Conservation (phyloP, 2,329 filamentous ascomycete species). For the Sporothrix humicola region DNA sequence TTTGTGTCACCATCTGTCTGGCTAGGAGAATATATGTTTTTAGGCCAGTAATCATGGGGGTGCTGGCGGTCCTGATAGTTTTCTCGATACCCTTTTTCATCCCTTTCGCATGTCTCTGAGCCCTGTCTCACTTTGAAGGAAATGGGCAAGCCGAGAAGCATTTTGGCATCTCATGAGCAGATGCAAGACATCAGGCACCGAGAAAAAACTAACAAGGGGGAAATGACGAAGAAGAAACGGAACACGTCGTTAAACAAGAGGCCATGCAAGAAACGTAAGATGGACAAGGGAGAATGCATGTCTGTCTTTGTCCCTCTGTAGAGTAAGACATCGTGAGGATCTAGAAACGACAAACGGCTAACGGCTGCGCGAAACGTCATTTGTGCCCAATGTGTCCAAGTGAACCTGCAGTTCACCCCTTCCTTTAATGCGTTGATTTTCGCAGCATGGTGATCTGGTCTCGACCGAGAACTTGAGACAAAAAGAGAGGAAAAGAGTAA, state of each 20-base stretch:
- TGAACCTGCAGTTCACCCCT: background rate
- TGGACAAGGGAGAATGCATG: background rate
- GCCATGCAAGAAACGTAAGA: background rate
- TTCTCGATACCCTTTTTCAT: background rate
- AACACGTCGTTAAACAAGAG: background rate
- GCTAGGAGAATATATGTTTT: background rate
- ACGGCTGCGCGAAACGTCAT: background rate
- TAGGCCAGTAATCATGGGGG: background rate
- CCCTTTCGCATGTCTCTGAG: background rate
- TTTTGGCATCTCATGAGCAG: too few relatives aligned
- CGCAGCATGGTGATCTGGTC: background rate
- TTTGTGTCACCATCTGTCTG: background rate
- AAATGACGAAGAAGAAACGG: background rate
- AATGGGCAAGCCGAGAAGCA: background rate
- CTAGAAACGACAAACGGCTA: background rate
- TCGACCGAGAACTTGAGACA: background rate
- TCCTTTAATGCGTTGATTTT: background rate
- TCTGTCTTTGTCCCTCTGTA: background rate
- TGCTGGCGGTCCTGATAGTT: background rate
- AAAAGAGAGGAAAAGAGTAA: background rate
- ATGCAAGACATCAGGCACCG: too few relatives aligned
- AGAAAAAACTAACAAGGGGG: too few relatives aligned
- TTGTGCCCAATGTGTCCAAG: background rate
- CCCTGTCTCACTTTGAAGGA: conserved; percentile 16
- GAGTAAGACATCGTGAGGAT: background rate